These are phyloP conservation scores for Cochlearia excelsa DNA, from an alignment of 345 rosid genomes.

Conservation along the genomic window DNA sequence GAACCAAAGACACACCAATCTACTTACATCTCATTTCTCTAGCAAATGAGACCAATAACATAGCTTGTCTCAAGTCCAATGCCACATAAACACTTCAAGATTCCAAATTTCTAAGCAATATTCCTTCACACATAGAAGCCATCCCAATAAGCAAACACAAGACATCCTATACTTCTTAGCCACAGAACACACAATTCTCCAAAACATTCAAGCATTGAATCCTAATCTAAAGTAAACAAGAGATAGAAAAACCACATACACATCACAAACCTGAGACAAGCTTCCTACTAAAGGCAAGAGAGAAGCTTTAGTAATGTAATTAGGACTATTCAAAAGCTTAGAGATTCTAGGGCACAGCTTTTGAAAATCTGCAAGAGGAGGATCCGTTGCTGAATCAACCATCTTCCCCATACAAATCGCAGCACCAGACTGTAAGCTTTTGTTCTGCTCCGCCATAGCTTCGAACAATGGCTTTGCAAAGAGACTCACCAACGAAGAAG, in stretches of 20 bases:
- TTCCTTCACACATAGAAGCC: too few relatives aligned
- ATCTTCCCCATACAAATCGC: constrained; percentile 86
- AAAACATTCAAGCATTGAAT: background rate
- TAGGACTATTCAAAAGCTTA: constrained; percentile 78
- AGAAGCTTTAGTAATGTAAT: constrained; percentile 68
- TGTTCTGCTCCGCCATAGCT: constrained; percentile 94
- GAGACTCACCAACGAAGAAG: constrained; percentile 51
- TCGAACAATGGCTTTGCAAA: constrained; percentile 87
- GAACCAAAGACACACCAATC: too few relatives aligned
- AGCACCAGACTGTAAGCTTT: constrained; percentile 80
- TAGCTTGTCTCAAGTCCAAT: too few relatives aligned
- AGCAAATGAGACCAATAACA: too few relatives aligned
- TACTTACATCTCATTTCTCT: too few relatives aligned
- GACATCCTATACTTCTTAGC: too few relatives aligned
- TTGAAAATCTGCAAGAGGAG: constrained; percentile 61
- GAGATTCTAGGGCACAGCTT: constrained; percentile 79
- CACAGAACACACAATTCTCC: too few relatives aligned
- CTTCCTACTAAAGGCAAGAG: constrained; percentile 71
- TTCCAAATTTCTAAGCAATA: too few relatives aligned
- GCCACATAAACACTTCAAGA: too few relatives aligned
- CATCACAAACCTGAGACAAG: constrained; percentile 72
- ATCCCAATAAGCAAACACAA: too few relatives aligned
- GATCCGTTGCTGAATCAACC: constrained; percentile 63
- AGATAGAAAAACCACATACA: too few relatives aligned
- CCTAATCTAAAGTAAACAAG: background rate